Evolutionary conservation across 1,284 basidiomycete genomes (phyloP), one percentile per base, ranked within the genome.

Genomic region (Anthracocystis panici-leucophaei): DNA sequence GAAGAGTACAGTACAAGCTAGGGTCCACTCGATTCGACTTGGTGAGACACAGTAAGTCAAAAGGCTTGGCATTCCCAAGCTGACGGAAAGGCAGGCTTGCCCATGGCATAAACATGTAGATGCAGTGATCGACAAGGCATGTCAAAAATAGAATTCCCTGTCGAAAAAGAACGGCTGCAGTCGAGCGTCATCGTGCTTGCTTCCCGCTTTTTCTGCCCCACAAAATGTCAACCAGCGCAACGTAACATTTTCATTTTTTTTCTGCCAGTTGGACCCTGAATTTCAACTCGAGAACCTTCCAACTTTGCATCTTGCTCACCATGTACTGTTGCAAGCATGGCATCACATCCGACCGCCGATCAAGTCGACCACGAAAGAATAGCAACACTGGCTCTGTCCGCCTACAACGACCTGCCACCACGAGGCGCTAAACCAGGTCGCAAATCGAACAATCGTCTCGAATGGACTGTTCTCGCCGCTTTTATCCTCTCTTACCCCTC

Each of bases 401-500:
- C 57, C 5, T 80, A 80, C 59, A 52, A 58, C 41, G 14, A 48
- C 0, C 35, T 80, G 3, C 76, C 76, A 3, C 56, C 60, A 5
- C 48, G 56, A 3, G 76, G 78, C 18, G 76, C 73, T 20, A 80
- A 80, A 42, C 78, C 78, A 1, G 62, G 54, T 2, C 40, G 16
- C 8, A 60, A 75, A 40, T 65, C 58, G 18, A 76, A 80, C 63
- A 52, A 49, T 23, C 55, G 59, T 0, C 29, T 67, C 40, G 79
- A 81, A 49, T 79, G 78, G 78, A 76, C 79, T 21, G 60, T 81
- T 33, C 66, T 81, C 5, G 73, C 78, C 5, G 73, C 65, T n/a
- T 62, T 77, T 25, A 21, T 72, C 52, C 55, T 76, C 27, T 65
- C 61, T 12, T 62, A 40, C 9, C 65, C 69, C 3, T 31, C 55